These are phyloP conservation scores for Oryza glaberrima DNA, from an alignment of 176 grass and related monocot species.

Conservation along the genomic window DNA sequence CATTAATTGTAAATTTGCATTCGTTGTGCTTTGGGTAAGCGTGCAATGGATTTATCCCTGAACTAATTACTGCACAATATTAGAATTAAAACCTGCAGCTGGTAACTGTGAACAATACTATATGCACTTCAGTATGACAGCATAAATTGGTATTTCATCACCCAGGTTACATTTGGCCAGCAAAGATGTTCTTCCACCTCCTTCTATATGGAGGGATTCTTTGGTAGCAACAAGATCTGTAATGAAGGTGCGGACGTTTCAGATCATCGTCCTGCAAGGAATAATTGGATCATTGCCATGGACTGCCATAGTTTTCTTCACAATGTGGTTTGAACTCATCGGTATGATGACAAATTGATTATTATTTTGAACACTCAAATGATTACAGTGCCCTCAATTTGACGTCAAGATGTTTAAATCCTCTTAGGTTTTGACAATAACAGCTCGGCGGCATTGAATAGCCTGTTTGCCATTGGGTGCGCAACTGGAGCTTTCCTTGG, in stretches of 20 bases:
- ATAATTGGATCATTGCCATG: slow-evolving; percentile 89
- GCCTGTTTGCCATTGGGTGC: slow-evolving; percentile 83
- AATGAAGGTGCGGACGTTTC: slow-evolving; percentile 86
- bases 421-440: slow-evolving; percentile 80
- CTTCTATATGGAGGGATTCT: slow-evolving; percentile 77
- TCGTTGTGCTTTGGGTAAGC: neutral
- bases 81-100: neutral
- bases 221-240: slow-evolving; percentile 77
- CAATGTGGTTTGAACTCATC: slow-evolving; percentile 97
- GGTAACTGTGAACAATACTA: slow-evolving; percentile 8
- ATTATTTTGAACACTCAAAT: neutral
- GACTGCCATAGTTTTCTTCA: slow-evolving; percentile 95
- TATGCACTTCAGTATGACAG: neutral
- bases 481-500: slow-evolving; percentile 73
- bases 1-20: too few relatives aligned
- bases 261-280: slow-evolving; percentile 95
- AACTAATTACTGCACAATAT: neutral
- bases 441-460: slow-evolving; percentile 76
- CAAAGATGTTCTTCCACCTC: slow-evolving; percentile 52
- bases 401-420: neutral
- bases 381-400: slow-evolving; percentile 3
- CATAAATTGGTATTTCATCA: slow-evolving; percentile 10
- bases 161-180: slow-evolving; percentile 58
- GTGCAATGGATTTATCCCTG: neutral
- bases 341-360: slow-evolving; percentile 46